A percentile compares a stretch with the other conserved stretches of the same genome.
These are phyloP conservation scores for Mycosarcoma mackinlayi DNA, from an alignment of 1,284 basidiomycete genomes.

Conservation along the genomic window DNA sequence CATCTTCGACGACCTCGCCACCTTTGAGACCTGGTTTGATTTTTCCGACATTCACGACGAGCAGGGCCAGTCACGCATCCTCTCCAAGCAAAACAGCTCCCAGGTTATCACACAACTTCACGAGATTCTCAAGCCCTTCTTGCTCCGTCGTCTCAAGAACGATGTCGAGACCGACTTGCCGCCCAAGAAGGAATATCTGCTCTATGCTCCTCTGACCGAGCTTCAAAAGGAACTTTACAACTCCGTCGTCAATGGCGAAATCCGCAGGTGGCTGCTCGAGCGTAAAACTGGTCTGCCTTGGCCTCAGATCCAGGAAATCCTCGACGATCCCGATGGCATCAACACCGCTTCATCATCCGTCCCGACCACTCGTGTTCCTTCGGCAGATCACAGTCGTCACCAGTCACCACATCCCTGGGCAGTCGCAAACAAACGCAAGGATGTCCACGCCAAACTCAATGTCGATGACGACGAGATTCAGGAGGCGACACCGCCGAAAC, in stretches of 20 bases:
- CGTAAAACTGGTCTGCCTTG: slow-evolving; percentile 57
- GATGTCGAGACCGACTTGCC: slow-evolving; percentile 64
- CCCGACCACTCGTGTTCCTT: slow-evolving; percentile 26
- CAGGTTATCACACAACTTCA: slow-evolving; percentile 68
- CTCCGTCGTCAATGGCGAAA: slow-evolving; percentile 68
- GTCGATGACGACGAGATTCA: slow-evolving; percentile 2
- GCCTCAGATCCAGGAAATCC: slow-evolving; percentile 49
- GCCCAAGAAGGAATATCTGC: slow-evolving; percentile 73
- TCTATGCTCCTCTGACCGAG: slow-evolving; percentile 87
- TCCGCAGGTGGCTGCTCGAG: slow-evolving; percentile 61
- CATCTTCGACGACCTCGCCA: slow-evolving; percentile 88
- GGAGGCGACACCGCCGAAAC: slow-evolving; percentile 3
- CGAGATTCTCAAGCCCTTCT: slow-evolving; percentile 65
- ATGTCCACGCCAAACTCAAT: slow-evolving; percentile 13
- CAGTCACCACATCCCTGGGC: slow-evolving; percentile 39
- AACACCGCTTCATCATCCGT: slow-evolving; percentile 29
- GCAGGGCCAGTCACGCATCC: slow-evolving; percentile 32
- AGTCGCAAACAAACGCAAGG: slow-evolving; percentile 16
- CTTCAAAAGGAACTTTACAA: slow-evolving; percentile 87
- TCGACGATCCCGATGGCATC: slow-evolving; percentile 47
- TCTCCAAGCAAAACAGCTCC: slow-evolving; percentile 74
- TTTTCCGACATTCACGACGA: slow-evolving; percentile 53
- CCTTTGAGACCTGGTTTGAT: slow-evolving; percentile 84
- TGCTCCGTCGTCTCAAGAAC: slow-evolving; percentile 61
- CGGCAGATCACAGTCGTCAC: slow-evolving; percentile 30